These are phyloP conservation scores for Yamadazyma oceani DNA, from an alignment of 1,139 yeast species.

Conservation along the genomic window DNA sequence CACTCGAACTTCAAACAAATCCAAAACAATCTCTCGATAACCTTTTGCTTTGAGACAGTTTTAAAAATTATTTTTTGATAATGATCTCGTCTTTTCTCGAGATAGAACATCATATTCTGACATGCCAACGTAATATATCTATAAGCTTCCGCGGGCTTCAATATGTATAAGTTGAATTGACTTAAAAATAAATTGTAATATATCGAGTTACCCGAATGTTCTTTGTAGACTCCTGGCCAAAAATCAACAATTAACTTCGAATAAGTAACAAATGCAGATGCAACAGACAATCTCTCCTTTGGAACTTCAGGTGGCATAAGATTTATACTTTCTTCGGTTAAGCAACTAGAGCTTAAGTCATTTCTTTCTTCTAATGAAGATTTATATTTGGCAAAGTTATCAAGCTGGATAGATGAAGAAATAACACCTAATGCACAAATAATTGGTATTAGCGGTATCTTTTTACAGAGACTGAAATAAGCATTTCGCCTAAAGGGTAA, in stretches of 20 bases:
- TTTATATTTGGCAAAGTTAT: slow-evolving; percentile 30
- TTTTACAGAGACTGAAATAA: slow-evolving; percentile 23
- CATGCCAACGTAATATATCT: slow-evolving; percentile 32
- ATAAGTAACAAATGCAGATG: slow-evolving; percentile 25
- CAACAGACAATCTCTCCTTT: slow-evolving; percentile 23
- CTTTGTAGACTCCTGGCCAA: slow-evolving; percentile 24
- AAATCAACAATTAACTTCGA: slow-evolving; percentile 23
- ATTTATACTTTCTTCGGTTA: slow-evolving; percentile 12
- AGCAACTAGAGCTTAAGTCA: slow-evolving; percentile 14
- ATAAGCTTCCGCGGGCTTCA: slow-evolving; percentile 43
- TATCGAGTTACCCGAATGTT: slow-evolving; percentile 24
- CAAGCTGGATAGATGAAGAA: slow-evolving; percentile 34
- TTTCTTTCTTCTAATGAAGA: slow-evolving; percentile 32
- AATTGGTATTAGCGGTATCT: slow-evolving; percentile 29
- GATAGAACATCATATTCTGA: slow-evolving; percentile 34
- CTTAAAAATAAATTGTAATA: slow-evolving; percentile 23
- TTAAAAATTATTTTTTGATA: slow-evolving; percentile 10
- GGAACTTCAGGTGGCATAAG: slow-evolving; percentile 15
- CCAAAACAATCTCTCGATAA: slow-evolving; percentile 46
- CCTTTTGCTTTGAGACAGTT: slow-evolving; percentile 16
- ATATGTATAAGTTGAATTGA: slow-evolving; percentile 35
- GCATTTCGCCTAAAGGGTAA: slow-evolving; percentile 21
- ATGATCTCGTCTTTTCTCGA: slow-evolving; percentile 19
- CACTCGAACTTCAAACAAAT: slow-evolving; percentile 47
- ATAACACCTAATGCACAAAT: slow-evolving; percentile 37